Conservation (phyloP, 2,329 filamentous ascomycete genomes). For the Dendrostoma leiphaemia region DNA sequence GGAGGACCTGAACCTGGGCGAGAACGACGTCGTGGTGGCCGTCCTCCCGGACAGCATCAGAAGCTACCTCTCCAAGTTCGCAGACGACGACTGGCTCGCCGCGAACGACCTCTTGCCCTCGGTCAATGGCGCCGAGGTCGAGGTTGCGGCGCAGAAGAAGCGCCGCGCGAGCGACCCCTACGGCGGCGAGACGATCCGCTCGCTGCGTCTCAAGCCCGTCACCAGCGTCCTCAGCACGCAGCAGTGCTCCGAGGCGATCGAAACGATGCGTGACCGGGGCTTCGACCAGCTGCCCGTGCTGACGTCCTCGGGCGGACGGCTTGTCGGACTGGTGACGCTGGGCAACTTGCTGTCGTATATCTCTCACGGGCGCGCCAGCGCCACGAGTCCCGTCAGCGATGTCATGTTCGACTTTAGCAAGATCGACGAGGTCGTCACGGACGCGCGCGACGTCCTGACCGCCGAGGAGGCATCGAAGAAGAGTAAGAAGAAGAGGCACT, state of each 20-base stretch:
- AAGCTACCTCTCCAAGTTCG: slow-evolving; percentile 97
- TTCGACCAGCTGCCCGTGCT: slow-evolving; percentile 97
- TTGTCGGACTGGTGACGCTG: slow-evolving; percentile 90
- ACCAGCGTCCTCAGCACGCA: slow-evolving; percentile 74
- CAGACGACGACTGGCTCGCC: slow-evolving; percentile 97
- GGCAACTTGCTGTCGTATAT: slow-evolving; percentile 93
- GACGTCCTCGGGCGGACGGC: slow-evolving; percentile 62
- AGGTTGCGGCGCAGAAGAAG: slow-evolving; percentile 35
- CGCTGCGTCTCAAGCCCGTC: slow-evolving; percentile 88
- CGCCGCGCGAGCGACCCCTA: slow-evolving; percentile 63
- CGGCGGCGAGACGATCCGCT: slow-evolving; percentile 72
- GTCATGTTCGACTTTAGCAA: slow-evolving; percentile 97
- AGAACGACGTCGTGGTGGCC: slow-evolving; percentile 87
- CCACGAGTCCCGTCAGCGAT: slow-evolving; percentile 71
- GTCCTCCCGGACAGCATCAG: slow-evolving; percentile 93
- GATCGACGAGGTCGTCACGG: slow-evolving; percentile 86
- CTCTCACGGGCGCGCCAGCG: slow-evolving; percentile 75
- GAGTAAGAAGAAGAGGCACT: slow-evolving; percentile 66
- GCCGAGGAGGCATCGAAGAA: slow-evolving; percentile 36
- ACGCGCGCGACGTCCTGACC: slow-evolving; percentile 64
- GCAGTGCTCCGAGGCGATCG: slow-evolving; percentile 81
- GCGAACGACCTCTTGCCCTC: slow-evolving; percentile 87
- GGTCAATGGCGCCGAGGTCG: slow-evolving; percentile 46
- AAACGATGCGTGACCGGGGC: slow-evolving; percentile 96
- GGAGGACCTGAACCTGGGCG: slow-evolving; percentile 72